Evolutionary conservation across 1,284 basidiomycete species (phyloP), one percentile per base, ranked within the genome.

Genomic region (Filobasidium uniguttulatum): DNA sequence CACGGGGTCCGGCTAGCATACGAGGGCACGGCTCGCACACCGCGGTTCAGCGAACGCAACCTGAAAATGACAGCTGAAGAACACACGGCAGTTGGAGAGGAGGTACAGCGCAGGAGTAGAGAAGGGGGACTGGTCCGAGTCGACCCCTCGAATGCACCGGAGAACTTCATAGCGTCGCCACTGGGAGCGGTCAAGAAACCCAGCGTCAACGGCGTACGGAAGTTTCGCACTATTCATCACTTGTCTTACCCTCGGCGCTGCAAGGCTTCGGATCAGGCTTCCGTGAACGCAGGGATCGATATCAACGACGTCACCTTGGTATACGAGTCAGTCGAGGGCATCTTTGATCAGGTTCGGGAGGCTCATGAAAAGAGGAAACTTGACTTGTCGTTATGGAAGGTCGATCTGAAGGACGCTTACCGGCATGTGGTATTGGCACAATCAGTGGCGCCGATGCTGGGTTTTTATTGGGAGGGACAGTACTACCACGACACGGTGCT

Each of bases 351-450:
- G n/a, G n/a, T n/a, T n/a, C n/a, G n/a, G n/a, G n/a, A n/a, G n/a
- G n/a, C n/a, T n/a, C n/a, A n/a, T n/a, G n/a, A n/a, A n/a, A 33
- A 49, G 14, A n/a, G 30, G 8, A 8, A 37, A 15, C 36, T 52
- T 2, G n/a, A n/a, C n/a, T n/a, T n/a, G n/a, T n/a, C n/a, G n/a
- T n/a, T n/a, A n/a, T 69, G 70, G 5, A 73, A 73, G 52, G 61
- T 72, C n/a, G 69, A 72, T 46, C 60, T 72, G 5, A 56, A 67
- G 46, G 59, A 67, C 30, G 70, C 65, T 26, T 72, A 71, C 50
- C 57, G 62, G 9, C 71, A 72, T 29, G 67, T 72, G 43, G 68
- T 66, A 0, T 56, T 72, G 3, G 56, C 57, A 1, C 48, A 53
- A 0, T 49, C 48, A 2, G 70, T 71, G 46, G 66, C 64, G 57